phyloP scores from a whole-genome alignment of 108 stramenopile species.

The Nitzschia putrida region DNA sequence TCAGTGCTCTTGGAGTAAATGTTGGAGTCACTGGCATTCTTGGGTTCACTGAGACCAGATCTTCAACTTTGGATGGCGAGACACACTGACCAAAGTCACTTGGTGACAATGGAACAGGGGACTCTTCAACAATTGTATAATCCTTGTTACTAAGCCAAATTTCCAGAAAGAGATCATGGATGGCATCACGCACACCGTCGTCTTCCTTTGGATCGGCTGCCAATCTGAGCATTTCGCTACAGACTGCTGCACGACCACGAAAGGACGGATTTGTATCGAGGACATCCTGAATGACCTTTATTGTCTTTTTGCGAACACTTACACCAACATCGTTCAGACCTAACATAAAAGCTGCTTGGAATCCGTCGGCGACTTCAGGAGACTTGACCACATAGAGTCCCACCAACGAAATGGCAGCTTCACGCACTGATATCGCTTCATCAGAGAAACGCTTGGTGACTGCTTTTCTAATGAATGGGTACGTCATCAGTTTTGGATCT shows the following conservation, averaged over 20 bases:
- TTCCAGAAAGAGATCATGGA: slow-evolving; percentile 84
- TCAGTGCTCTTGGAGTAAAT: background rate
- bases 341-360: slow-evolving; percentile 76
- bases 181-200: slow-evolving; percentile 88
- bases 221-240: slow-evolving; percentile 71
- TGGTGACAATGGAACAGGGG: background rate
- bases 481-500: slow-evolving; percentile 79
- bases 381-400: slow-evolving; percentile 83
- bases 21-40: slow-evolving; percentile 3
- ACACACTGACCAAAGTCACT: too few relatives aligned
- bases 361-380: slow-evolving; percentile 78
- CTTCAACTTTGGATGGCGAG: background rate
- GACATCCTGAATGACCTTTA: slow-evolving; percentile 83
- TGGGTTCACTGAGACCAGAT: background rate
- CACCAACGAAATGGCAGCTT: slow-evolving; percentile 90
- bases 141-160: slow-evolving; percentile 68
- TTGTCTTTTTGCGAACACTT: slow-evolving; percentile 79
- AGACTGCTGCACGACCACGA: slow-evolving; percentile 71
- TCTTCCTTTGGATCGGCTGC: slow-evolving; percentile 92
- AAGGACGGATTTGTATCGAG: slow-evolving; percentile 79
- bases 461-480: slow-evolving; percentile 63
- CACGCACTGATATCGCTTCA: slow-evolving; percentile 90
- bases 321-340: slow-evolving; percentile 83
- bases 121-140: slow-evolving; percentile 8
- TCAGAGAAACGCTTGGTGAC: slow-evolving; percentile 85